Conservation (phyloP, 2,329 filamentous ascomycete genomes). For the Diaporthe ampelina region DNA sequence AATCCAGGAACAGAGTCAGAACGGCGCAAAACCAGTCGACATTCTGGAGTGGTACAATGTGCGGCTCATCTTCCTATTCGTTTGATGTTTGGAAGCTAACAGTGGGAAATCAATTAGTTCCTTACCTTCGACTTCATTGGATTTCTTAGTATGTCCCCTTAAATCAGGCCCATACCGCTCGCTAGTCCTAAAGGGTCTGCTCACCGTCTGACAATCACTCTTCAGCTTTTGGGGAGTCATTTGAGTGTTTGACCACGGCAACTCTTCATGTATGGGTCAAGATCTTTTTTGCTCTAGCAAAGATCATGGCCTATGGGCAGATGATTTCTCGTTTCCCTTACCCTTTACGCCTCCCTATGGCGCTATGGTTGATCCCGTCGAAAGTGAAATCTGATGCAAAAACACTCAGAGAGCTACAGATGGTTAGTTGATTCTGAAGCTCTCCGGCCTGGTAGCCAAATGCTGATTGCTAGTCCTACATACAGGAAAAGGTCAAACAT, state of each 20-base stretch:
- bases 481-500: slow-evolving; percentile 13
- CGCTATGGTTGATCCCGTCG: not conserved
- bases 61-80: not conserved
- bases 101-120: not conserved
- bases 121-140: not conserved
- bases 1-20: not conserved
- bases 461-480: not conserved
- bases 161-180: too few relatives aligned
- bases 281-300: not conserved
- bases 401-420: not conserved
- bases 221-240: not conserved
- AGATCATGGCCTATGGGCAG: not conserved
- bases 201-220: not conserved
- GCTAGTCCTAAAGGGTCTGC: too few relatives aligned
- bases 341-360: not conserved
- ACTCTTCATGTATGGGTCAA: not conserved
- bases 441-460: not conserved
- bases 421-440: not conserved
- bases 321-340: not conserved
- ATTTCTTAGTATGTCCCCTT: not conserved
- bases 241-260: not conserved
- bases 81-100: not conserved
- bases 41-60: slow-evolving; percentile 1
- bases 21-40: not conserved
- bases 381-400: not conserved